Conservation (phyloP, 73 alveolate genomes). For the Paramecium sexaurelia region DNA sequence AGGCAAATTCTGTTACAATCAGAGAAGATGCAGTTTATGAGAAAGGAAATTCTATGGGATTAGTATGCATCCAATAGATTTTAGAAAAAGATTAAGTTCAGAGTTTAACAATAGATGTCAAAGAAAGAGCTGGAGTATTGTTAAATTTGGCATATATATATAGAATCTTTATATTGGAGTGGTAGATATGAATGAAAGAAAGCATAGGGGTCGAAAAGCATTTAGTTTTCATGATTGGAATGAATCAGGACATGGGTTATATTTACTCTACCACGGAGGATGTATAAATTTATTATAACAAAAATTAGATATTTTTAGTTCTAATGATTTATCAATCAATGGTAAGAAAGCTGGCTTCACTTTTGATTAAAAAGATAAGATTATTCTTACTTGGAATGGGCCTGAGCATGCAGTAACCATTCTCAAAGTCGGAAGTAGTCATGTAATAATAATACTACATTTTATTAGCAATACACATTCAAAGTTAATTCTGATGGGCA, state of each 20-base stretch:
- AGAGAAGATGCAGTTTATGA: conserved; percentile 34
- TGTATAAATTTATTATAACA: background rate
- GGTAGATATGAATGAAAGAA: conserved; percentile 31
- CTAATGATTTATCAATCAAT: background rate
- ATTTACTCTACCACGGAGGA: conserved; percentile 51
- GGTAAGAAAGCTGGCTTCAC: background rate
- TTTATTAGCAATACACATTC: background rate
- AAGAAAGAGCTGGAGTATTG: conserved; percentile 45
- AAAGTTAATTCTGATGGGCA: conserved; percentile 40
- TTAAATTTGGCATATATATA: background rate
- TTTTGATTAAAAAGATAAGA: conserved; percentile 7
- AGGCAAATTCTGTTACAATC: background rate
- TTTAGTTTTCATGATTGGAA: conserved; percentile 48
- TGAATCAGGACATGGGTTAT: conserved; percentile 49
- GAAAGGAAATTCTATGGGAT: conserved; percentile 36
- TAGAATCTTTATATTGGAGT: conserved; percentile 54
- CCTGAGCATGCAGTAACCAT: conserved; percentile 21
- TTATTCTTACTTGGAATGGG: conserved; percentile 13
- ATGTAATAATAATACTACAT: background rate
- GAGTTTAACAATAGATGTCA: background rate
- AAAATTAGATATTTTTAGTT: conserved; percentile 16
- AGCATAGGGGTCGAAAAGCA: background rate
- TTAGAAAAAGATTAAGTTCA: conserved; percentile 41
- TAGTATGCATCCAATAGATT: background rate
- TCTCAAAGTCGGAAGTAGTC: conserved; percentile 40